Conservation (phyloP, 2,329 filamentous ascomycete genomes). For the Thyridium curvatum region DNA sequence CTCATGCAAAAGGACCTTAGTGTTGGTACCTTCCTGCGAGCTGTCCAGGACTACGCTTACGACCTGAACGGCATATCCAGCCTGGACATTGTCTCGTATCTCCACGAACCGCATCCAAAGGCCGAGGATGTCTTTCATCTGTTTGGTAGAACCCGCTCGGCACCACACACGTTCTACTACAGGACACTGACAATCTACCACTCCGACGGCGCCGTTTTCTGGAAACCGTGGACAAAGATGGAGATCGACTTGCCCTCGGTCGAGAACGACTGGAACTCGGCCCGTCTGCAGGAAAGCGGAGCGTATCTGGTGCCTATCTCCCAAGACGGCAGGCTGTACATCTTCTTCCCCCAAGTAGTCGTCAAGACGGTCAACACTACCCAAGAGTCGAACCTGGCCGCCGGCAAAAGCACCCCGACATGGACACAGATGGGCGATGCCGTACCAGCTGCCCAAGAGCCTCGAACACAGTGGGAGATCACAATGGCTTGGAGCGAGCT, state of each 20-base stretch:
- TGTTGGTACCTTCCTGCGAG: conserved; percentile 1
- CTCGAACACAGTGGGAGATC: neutral
- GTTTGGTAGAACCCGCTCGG: conserved; percentile 9
- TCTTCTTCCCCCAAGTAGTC: neutral
- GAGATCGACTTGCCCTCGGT: conserved; percentile 13
- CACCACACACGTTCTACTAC: neutral
- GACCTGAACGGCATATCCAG: neutral
- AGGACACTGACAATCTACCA: too few species aligned
- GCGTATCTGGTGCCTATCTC: conserved; percentile 10
- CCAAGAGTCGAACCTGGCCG: too few species aligned
- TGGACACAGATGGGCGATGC: too few species aligned
- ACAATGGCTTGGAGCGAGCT: neutral
- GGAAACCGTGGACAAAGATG: conserved; percentile 14
- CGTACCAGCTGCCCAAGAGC: too few species aligned
- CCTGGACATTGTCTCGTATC: neutral
- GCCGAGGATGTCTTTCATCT: conserved; percentile 7
- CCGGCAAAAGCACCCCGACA: too few species aligned
- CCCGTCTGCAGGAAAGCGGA: conserved; percentile 2
- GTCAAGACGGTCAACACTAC: too few species aligned
- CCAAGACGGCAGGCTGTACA: conserved; percentile 5
- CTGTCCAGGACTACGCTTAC: conserved; percentile 10
- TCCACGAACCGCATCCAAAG: neutral
- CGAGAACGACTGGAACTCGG: conserved; percentile 4
- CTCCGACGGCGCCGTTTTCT: conserved; percentile 12
- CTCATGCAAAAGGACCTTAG: conserved; percentile 15